Conservation (phyloP, 257 asterid genomes). For the Buddleja alternifolia region DNA sequence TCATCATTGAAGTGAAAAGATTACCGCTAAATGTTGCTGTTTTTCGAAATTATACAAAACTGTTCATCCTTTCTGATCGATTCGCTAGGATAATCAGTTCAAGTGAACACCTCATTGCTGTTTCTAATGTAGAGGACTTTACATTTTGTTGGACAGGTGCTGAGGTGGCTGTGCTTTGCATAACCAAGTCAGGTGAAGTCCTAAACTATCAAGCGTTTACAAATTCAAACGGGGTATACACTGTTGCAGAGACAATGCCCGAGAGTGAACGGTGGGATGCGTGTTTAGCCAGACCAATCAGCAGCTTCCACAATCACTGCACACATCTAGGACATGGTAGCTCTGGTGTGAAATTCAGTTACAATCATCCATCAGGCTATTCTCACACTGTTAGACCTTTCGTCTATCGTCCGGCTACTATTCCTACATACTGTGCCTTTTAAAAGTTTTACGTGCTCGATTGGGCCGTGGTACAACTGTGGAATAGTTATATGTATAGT, state of each 20-base stretch:
- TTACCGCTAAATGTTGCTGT: neutral
- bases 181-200: constrained; percentile 91
- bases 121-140: neutral
- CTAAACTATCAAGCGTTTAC: constrained; percentile 93
- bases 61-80: neutral
- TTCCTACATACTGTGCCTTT: constrained; percentile 71
- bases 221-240: constrained; percentile 65
- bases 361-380: constrained; percentile 75
- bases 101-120: neutral
- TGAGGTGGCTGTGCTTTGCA: constrained; percentile 97
- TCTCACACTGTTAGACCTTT: constrained; percentile 78
- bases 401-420: constrained; percentile 64
- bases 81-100: neutral
- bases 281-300: constrained; percentile 86
- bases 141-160: constrained; percentile 62
- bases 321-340: constrained; percentile 57
- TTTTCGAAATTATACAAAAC: no score
- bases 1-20: neutral
- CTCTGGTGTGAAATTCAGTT: constrained; percentile 75
- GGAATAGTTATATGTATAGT: no score
- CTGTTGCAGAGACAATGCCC: constrained; percentile 96
- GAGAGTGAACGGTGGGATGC: constrained; percentile 93
- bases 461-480: no score
- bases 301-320: constrained; percentile 85
- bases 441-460: constrained; percentile 4